Conservation (phyloP, 2,329 filamentous ascomycete species). For the Epichloe hybrida region DNA sequence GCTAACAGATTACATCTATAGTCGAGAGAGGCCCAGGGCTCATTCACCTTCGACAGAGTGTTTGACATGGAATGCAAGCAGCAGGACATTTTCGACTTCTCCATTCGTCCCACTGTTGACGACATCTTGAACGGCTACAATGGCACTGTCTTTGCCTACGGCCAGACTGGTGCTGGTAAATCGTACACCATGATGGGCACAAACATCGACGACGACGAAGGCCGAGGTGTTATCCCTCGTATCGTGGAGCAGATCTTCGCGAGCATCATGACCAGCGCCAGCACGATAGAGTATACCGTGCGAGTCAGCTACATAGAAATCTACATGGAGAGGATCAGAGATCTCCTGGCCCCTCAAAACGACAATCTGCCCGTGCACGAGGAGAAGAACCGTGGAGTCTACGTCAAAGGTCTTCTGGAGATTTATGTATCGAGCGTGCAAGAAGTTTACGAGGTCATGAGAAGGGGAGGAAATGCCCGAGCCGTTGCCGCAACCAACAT, state of each 20-base stretch:
- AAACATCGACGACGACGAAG: slow-evolving; percentile 79
- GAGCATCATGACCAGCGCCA: slow-evolving; percentile 81
- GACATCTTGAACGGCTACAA: slow-evolving; percentile 99
- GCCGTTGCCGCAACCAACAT: slow-evolving; percentile 97
- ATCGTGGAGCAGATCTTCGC: slow-evolving; percentile 97
- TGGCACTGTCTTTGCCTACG: slow-evolving; percentile 96
- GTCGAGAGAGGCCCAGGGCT: slow-evolving; percentile 70
- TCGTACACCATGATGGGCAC: slow-evolving; percentile 82
- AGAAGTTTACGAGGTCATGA: slow-evolving; percentile 94
- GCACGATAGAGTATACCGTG: slow-evolving; percentile 96
- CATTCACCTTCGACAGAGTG: slow-evolving; percentile 94
- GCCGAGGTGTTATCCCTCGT: slow-evolving; percentile 88
- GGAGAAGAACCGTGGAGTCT: slow-evolving; percentile 89
- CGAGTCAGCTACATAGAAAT: slow-evolving; percentile 99
- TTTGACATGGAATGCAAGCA: slow-evolving; percentile 91
- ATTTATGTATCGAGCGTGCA: slow-evolving; percentile 92
- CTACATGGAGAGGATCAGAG: slow-evolving; percentile 97
- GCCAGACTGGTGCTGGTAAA: slow-evolving; percentile 95
- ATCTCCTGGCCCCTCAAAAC: slow-evolving; percentile 82
- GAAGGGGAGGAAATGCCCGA: slow-evolving; percentile 75
- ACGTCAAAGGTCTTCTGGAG: slow-evolving; percentile 88
- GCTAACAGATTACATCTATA: slow-evolving; percentile 26
- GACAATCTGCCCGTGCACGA: slow-evolving; percentile 97
- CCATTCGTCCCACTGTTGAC: slow-evolving; percentile 88
- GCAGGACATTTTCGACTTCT: slow-evolving; percentile 94